Evolutionary conservation across 2,329 filamentous ascomycete species (phyloP).

Genomic region (Ceratocystiopsis sp.): DNA sequence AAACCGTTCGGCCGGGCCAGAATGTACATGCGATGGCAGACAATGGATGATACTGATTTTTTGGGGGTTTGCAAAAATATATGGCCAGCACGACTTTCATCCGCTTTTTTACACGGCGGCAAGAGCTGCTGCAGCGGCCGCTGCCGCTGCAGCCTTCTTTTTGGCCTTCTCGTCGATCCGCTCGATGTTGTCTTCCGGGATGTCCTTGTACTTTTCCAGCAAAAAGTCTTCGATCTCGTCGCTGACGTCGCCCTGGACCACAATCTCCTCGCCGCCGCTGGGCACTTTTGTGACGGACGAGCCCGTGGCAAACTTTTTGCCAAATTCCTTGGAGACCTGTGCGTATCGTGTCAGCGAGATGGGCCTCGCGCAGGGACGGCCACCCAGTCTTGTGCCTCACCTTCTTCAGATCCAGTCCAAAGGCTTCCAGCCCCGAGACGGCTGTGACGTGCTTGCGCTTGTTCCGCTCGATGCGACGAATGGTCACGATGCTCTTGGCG

Average conservation of each 20-base stretch:
- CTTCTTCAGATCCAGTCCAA: slow-evolving; percentile 88
- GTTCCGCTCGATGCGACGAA: slow-evolving; percentile 95
- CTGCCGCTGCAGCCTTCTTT: slow-evolving; percentile 38
- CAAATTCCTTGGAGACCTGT: slow-evolving; percentile 63
- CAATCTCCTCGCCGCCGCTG: slow-evolving; percentile 83
- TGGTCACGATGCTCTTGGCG: slow-evolving; percentile 65
- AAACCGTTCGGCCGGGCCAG: neutral
- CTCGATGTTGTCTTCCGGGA: slow-evolving; percentile 92
- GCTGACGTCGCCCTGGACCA: slow-evolving; percentile 91
- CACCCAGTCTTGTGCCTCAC: slow-evolving; percentile 20
- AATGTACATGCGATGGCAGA: too few relatives aligned
- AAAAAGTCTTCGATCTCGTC: slow-evolving; percentile 89
- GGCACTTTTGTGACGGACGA: slow-evolving; percentile 80
- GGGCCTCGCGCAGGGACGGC: too few relatives aligned
- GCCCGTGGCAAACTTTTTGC: slow-evolving; percentile 96
- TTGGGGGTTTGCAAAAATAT: neutral
- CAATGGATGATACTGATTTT: too few relatives aligned
- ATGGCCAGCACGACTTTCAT: too few relatives aligned
- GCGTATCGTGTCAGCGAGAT: too few relatives aligned
- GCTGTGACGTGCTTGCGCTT: slow-evolving; percentile 96
- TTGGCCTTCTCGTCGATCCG: slow-evolving; percentile 92
- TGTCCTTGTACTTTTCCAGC: slow-evolving; percentile 70
- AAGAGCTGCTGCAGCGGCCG: neutral
- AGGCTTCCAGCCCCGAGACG: slow-evolving; percentile 76
- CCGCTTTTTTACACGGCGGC: neutral